These are phyloP conservation scores for Trametes versicolor DNA, from an alignment of 1,284 basidiomycete genomes.

Conservation along the genomic window DNA sequence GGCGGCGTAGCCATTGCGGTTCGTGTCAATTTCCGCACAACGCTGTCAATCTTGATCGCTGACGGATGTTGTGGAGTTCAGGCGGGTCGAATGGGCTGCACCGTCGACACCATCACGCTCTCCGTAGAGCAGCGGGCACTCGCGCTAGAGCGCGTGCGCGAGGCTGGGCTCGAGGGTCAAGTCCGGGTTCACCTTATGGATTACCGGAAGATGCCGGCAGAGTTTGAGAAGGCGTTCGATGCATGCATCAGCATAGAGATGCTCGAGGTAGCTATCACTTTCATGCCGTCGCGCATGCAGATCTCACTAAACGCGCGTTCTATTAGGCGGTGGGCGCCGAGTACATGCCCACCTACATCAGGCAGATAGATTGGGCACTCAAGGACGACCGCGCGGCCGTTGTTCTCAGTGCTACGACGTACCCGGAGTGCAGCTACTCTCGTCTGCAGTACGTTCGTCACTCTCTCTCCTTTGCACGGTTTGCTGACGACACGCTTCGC, in stretches of 20 bases:
- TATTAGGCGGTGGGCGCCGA: constrained; percentile 27
- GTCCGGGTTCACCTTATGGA: constrained; percentile 89
- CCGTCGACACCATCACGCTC: constrained; percentile 86
- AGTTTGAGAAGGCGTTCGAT: constrained; percentile 83
- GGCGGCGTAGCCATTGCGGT: constrained; percentile 88
- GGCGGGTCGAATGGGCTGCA: constrained; percentile 75
- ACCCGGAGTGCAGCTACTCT: constrained; percentile 77
- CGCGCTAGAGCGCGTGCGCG: constrained; percentile 79
- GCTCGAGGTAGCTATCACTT: constrained; percentile 60
- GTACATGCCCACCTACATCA: constrained; percentile 76
- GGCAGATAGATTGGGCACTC: constrained; percentile 79
- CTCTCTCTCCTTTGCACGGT: constrained; percentile 31
- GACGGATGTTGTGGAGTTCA: constrained; percentile 34
- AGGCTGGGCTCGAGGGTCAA: constrained; percentile 70
- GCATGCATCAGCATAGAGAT: constrained; percentile 89
- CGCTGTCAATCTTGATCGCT: not conserved
- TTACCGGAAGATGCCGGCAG: constrained; percentile 78
- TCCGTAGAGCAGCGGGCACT: constrained; percentile 85
- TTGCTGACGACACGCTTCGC: not conserved
- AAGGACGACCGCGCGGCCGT: constrained; percentile 74
- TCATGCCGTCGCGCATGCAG: not conserved
- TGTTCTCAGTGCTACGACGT: constrained; percentile 82
- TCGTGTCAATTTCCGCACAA: not conserved
- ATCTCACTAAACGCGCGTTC: not conserved
- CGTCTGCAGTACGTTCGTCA: constrained; percentile 57